These are phyloP conservation scores for Apiotrichum veenhuisii DNA, from an alignment of 1,284 basidiomycete species.

Conservation along the genomic window DNA sequence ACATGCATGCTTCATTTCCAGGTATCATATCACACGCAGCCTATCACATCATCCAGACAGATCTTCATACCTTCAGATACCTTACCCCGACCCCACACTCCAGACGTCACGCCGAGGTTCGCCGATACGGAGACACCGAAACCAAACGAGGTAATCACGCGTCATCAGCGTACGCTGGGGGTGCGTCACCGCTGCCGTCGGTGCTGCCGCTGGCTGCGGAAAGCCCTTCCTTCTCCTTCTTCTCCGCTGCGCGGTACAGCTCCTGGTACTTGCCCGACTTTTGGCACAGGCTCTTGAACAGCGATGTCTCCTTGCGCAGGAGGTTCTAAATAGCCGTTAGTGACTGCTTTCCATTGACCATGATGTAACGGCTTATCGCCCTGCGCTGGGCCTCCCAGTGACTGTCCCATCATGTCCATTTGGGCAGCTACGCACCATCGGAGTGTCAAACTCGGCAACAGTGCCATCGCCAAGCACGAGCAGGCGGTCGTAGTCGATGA, in stretches of 20 bases:
- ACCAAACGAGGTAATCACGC: background rate
- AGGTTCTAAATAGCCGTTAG: conserved; percentile 52
- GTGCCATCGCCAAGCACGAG: conserved; percentile 75
- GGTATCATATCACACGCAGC: too few relatives aligned
- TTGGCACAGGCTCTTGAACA: conserved; percentile 75
- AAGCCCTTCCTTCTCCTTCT: conserved; percentile 31
- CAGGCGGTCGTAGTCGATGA: conserved; percentile 71
- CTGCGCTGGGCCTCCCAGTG: background rate
- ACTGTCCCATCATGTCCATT: too few relatives aligned
- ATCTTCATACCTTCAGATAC: too few relatives aligned
- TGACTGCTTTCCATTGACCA: background rate
- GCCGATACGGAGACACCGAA: background rate
- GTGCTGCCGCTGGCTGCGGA: background rate
- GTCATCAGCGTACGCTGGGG: background rate
- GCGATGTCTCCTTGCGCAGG: conserved; percentile 66
- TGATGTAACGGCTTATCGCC: too few relatives aligned
- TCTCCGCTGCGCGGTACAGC: conserved; percentile 43
- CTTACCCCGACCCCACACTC: too few relatives aligned
- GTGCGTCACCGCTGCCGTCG: background rate
- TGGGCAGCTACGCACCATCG: conserved; percentile 52
- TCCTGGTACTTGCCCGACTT: conserved; percentile 73
- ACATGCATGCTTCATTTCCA: too few relatives aligned
- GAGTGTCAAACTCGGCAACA: conserved; percentile 77
- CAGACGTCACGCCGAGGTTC: background rate
- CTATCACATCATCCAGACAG: too few relatives aligned